phyloP scores from a whole-genome alignment of 495 filamentous ascomycete species.

The Lasiosphaeria hispida region DNA sequence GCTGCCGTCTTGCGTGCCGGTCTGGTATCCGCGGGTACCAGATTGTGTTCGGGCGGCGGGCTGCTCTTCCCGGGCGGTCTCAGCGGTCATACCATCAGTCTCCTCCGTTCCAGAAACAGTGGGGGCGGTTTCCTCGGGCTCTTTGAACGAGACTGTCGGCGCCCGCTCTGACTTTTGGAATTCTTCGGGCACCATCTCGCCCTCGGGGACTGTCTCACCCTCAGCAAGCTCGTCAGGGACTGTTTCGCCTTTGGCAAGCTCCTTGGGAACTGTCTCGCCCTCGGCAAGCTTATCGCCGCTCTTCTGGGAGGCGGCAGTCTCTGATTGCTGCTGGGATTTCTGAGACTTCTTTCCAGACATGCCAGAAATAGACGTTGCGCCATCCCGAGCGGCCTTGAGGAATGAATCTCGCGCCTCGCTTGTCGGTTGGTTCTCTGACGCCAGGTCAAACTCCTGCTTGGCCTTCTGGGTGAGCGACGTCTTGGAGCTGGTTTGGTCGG shows the following conservation, averaged over 20 bases:
- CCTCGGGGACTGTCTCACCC: background rate
- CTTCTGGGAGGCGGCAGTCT: background rate
- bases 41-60: background rate
- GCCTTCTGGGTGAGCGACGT: conserved; percentile 26
- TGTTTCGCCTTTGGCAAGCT: background rate
- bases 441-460: conserved; percentile 29
- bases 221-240: background rate
- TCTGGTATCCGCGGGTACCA: no score
- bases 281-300: background rate
- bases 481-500: conserved; percentile 3
- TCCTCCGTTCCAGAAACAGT: background rate
- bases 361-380: background rate
- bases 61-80: background rate
- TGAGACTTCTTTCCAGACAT: conserved; percentile 8
- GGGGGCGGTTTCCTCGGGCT: background rate
- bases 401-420: conserved; percentile 24
- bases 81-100: background rate
- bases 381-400: conserved; percentile 21
- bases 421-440: conserved; percentile 28
- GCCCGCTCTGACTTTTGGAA: background rate
- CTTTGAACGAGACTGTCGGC: background rate
- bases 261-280: background rate
- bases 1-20: background rate
- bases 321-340: background rate
- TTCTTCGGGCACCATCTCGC: background rate